Conservation (phyloP, 2,329 filamentous ascomycete genomes). For the Ophiostoma himal-ulmi region DNA sequence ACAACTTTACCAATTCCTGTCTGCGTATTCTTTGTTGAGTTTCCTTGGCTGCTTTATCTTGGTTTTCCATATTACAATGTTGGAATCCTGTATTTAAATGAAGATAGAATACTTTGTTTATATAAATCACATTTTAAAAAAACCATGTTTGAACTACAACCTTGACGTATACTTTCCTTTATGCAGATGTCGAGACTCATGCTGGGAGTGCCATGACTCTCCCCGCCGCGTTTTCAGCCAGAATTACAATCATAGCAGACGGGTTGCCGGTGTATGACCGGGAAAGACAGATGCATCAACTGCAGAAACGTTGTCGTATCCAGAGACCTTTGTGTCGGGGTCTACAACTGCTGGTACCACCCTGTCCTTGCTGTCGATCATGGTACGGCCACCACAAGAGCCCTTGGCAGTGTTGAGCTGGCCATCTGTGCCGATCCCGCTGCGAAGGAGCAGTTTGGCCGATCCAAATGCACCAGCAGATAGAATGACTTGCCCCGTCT, state of each 20-base stretch:
- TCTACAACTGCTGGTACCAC: constrained; percentile 58
- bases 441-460: constrained; percentile 61
- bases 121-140: neutral
- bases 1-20: too few species aligned
- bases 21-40: too few species aligned
- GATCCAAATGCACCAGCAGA: constrained; percentile 64
- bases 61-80: too few species aligned
- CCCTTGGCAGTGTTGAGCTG: constrained; percentile 49
- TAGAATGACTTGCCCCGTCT: constrained; percentile 59
- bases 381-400: constrained; percentile 42
- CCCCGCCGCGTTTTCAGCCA: neutral
- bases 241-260: neutral
- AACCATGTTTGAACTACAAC: neutral
- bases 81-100: too few species aligned
- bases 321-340: constrained; percentile 57
- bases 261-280: neutral
- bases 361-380: constrained; percentile 43
- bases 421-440: constrained; percentile 59
- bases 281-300: neutral
- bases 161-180: neutral
- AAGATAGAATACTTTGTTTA: too few species aligned
- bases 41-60: too few species aligned
- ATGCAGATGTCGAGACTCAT: neutral
- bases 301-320: constrained; percentile 53
- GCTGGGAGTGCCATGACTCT: neutral